phyloP scores from a whole-genome alignment of 169 alveolate genomes.

The Plasmodium coatneyi region DNA sequence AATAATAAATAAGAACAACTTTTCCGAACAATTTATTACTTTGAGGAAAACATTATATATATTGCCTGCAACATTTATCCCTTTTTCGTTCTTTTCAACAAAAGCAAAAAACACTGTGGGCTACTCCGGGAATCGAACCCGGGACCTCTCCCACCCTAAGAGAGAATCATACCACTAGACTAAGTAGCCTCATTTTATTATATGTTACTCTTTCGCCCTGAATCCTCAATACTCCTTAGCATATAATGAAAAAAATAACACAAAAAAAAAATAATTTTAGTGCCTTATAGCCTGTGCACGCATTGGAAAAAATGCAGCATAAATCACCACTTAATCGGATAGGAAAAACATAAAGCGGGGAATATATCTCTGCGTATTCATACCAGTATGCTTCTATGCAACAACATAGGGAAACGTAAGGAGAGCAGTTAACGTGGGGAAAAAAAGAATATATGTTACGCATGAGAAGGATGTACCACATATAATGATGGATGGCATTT shows the following conservation, averaged over 20 bases:
- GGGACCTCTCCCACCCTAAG: slow-evolving; percentile 99
- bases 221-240: background rate
- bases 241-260: background rate
- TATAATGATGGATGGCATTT: background rate
- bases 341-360: too few relatives aligned
- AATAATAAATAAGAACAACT: background rate
- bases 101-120: slow-evolving; percentile 78
- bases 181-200: slow-evolving; percentile 82
- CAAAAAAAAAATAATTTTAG: background rate
- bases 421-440: background rate
- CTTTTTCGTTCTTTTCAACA: background rate
- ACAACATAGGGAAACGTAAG: background rate
- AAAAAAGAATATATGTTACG: background rate
- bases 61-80: background rate
- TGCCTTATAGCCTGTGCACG: background rate
- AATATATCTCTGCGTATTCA: background rate
- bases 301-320: background rate
- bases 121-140: slow-evolving; percentile 99
- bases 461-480: background rate
- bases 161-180: slow-evolving; percentile 99
- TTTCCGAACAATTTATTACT: background rate
- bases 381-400: background rate
- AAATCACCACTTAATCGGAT: background rate
- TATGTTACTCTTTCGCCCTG: background rate
- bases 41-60: background rate